These are phyloP conservation scores for Rhododendron griersonianum DNA, from an alignment of 148 eudicot species.

Conservation along the genomic window DNA sequence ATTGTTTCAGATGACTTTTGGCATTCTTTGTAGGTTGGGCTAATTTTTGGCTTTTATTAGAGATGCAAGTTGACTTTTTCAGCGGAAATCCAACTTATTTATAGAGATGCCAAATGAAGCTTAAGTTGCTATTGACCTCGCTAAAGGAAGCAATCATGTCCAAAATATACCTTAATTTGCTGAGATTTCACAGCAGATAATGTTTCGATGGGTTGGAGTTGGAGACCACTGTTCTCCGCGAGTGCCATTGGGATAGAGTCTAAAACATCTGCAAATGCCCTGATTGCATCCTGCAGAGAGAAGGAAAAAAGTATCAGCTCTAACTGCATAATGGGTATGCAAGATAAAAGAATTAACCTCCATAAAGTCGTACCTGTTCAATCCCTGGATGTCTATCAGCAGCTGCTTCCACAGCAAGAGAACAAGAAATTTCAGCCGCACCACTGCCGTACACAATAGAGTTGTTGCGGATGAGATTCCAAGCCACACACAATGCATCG, in stretches of 20 bases:
- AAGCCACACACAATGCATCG: constrained; percentile 87
- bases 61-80: not conserved
- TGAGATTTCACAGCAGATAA: constrained; percentile 88
- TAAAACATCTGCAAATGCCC: constrained; percentile 94
- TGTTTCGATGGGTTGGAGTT: constrained; percentile 69
- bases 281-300: constrained; percentile 75
- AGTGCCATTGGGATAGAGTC: constrained; percentile 96
- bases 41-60: not conserved
- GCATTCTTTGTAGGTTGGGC: not conserved
- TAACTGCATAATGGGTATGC: not conserved
- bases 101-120: too few relatives aligned
- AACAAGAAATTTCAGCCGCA: constrained; percentile 79
- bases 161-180: constrained; percentile 73
- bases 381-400: constrained; percentile 88
- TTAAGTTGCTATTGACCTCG: not conserved
- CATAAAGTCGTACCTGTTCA: constrained; percentile 56
- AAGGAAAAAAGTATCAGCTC: not conserved
- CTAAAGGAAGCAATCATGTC: not conserved
- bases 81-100: too few relatives aligned
- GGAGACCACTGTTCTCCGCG: constrained; percentile 96
- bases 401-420: constrained; percentile 89
- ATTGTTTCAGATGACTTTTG: not conserved
- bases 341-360: not conserved
- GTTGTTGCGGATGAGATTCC: constrained; percentile 85
- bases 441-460: constrained; percentile 93